These are phyloP conservation scores for Metarhizium guizhouense DNA, from an alignment of 2,329 filamentous ascomycete species.

Conservation along the genomic window DNA sequence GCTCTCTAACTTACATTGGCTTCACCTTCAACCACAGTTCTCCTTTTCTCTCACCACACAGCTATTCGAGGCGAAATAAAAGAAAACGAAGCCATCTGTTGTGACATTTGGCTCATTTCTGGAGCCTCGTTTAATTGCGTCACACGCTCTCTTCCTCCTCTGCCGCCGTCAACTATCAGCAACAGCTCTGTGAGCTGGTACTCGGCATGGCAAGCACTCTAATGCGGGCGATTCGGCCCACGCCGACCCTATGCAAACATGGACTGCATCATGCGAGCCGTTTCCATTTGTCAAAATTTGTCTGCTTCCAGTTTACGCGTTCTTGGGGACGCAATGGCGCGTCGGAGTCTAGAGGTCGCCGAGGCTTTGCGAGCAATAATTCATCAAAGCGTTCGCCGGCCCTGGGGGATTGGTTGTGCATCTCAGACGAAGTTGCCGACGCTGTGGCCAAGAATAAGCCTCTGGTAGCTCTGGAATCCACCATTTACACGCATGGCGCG, in stretches of 20 bases:
- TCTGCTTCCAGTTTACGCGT: background rate
- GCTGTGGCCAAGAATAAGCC: conserved; percentile 68
- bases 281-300: background rate
- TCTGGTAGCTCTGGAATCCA: conserved; percentile 87
- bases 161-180: background rate
- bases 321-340: background rate
- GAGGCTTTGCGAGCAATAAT: background rate
- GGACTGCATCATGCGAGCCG: background rate
- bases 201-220: conserved; percentile 1
- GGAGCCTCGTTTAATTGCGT: background rate
- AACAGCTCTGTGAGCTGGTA: background rate
- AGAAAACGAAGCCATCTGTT: too few relatives aligned
- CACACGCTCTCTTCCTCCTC: background rate
- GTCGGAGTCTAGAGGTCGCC: background rate
- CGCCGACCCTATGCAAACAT: background rate
- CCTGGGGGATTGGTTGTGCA: conserved; percentile 41
- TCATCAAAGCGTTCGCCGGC: conserved; percentile 17
- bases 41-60: too few relatives aligned
- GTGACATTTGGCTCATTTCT: background rate
- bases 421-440: conserved; percentile 76
- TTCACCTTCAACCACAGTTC: too few relatives aligned
- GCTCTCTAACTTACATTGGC: too few relatives aligned
- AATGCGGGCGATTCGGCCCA: background rate
- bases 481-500: conserved; percentile 92
- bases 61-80: too few relatives aligned